Base-by-base conservation (phyloP, 306 rosid genomes). In the Leucaena leucocephala region DNA sequence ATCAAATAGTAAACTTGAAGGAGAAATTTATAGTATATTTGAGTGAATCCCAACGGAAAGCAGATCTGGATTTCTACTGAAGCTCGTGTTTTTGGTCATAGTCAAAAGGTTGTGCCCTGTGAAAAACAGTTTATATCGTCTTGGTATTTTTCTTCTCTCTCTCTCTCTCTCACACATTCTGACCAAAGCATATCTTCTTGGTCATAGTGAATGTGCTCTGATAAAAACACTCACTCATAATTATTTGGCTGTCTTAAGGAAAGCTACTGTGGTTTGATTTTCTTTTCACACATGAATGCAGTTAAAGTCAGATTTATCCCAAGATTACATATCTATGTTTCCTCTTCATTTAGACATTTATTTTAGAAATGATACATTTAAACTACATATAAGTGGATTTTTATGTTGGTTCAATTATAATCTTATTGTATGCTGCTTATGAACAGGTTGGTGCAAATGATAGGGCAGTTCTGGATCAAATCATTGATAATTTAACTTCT, bases 401-500 rank as follows among this genome's bases (percentile, higher is more conserved):
- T 34, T 62, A 49, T 16, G 27, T 39, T 48, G 36, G 15, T 33
- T 74, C 35, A 78, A 77, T 71, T 48, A 35, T 66, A 43, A 46
- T 19, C 15, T 59, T 22, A 14, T 66, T 42, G 69, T 54, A 48
- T 84, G 80, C 70, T 81, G 49, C 77, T 64, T 85, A 49, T 85
- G 82, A 76, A 75, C 88, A 95, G 98, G 97, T 95, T 76, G 95
- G 93, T 50, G 97, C 98, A 34, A 91, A 95, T 82, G 91, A 95
- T 78, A 82, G 63, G 71, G 91, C 19, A 71, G 83, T 85, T 79
- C 86, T 95, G 78, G 90, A 92, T 79, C 81, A 92, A 55, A 91
- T 95, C 65, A 90, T 95, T 66, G 93, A 91, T 81, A 91, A 97
- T 42, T 87, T 95, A 79, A 90, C 88, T 61, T 85, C 88, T 70